Conservation (phyloP, 1,284 basidiomycete species). For the Melampsora abietis-canadensis region DNA sequence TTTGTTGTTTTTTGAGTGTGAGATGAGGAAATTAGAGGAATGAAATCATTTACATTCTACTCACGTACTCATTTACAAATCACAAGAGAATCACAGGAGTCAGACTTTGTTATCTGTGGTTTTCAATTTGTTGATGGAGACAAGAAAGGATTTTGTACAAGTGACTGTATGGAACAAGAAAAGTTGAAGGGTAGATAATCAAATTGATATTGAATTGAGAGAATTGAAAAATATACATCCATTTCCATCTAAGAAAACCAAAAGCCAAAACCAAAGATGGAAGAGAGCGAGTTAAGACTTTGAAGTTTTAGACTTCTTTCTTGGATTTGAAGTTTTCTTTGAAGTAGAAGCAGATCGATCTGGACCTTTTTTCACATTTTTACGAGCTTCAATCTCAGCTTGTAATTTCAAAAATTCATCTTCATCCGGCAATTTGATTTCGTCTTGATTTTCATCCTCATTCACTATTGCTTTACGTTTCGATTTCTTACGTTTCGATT, state of each 20-base stretch:
- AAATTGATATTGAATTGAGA: too few relatives aligned
- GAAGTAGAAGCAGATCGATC: not conserved
- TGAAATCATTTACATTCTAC: too few relatives aligned
- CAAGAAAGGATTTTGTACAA: too few relatives aligned
- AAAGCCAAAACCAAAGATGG: not conserved
- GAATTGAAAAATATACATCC: not conserved
- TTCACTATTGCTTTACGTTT: not conserved
- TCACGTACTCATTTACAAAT: too few relatives aligned
- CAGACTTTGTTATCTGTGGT: too few relatives aligned
- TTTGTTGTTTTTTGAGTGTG: too few relatives aligned
- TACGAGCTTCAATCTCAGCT: constrained; percentile 13
- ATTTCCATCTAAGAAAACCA: not conserved
- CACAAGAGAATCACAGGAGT: too few relatives aligned
- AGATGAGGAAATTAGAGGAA: too few relatives aligned
- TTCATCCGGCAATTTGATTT: constrained; percentile 16
- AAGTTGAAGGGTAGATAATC: too few relatives aligned
- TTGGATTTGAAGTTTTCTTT: not conserved
- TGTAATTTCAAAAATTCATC: constrained; percentile 37
- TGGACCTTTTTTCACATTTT: not conserved
- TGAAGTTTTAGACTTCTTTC: not conserved
- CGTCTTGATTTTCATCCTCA: constrained; percentile 4
- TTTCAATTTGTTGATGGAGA: too few relatives aligned
- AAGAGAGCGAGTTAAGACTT: not conserved
- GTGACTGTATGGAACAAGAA: too few relatives aligned
- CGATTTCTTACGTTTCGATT: constrained; percentile 9